Base-by-base conservation (phyloP, 768 basidiomycete species). In the Boletus insuetus region DNA sequence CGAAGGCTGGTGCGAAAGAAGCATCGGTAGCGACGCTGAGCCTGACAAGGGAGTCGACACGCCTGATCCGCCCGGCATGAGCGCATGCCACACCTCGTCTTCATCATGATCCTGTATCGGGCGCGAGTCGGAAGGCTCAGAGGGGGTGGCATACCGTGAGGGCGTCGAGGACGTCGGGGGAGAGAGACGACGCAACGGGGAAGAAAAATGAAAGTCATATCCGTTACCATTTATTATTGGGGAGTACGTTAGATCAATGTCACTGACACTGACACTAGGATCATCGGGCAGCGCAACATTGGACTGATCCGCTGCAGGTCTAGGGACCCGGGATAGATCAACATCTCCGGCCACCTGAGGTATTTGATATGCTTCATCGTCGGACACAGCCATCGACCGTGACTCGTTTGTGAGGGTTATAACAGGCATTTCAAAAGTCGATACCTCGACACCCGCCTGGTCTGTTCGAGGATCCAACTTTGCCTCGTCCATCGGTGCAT, bases 21-120 rank as follows among this genome's bases (percentile, higher is more conserved):
- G 26, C 34, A 22, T 46, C 17, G 24, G 45, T 14, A 41, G n/a
- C 19, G 56, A 20, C 0, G 29, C 5, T 7, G 51, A 22, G 17
- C 22, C 48, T 12, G 37, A 43, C 9, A 20, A 8, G 0, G 60
- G 59, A 17, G 63, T 60, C 22, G 58, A 59, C n/a, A 49, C 37
- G 13, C 50, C 48, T 14, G 68, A 63, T 5, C n/a, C 22, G 5
- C n/a, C 46, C 6, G 43, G 32, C 43, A 65, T 22, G n/a, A 69
- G 66, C 17, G 59, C 39, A 37, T n/a, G 51, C 60, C 50, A 55
- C 7, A 66, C 61, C 20, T 64, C 68, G 10, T 59, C 57, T 38
- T 70, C 64, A 13, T 66, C 34, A 35, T 35, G 34, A 35, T 35
- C 68, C 42, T 49, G 57, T n/a, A 41, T 22, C 1, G 29, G 56